Percentiles rank a stretch among this genome's conserved stretches.
Conservation (phyloP, 768 basidiomycete species). For the Leucosporidium scottii region DNA sequence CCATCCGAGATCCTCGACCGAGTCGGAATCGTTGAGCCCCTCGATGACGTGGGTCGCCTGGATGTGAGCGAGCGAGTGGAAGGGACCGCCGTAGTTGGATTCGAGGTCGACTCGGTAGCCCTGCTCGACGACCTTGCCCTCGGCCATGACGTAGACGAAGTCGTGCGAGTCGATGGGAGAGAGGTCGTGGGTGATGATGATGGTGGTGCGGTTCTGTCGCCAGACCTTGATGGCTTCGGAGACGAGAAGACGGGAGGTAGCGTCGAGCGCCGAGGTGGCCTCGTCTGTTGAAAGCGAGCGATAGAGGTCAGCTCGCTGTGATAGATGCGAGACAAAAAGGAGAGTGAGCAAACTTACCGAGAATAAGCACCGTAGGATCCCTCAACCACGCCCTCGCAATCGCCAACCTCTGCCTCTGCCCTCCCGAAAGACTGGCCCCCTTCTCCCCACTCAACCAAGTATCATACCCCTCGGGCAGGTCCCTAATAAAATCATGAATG, state of each 20-base stretch:
- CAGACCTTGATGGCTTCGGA: slow-evolving; percentile 59
- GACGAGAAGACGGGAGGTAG: slow-evolving; percentile 75
- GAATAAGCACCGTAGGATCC: slow-evolving; percentile 79
- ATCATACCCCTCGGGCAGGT: slow-evolving; percentile 82
- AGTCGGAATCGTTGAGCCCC: slow-evolving; percentile 42
- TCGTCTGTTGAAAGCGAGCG: slow-evolving; percentile 43
- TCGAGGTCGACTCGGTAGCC: slow-evolving; percentile 80
- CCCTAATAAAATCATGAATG: slow-evolving; percentile 76
- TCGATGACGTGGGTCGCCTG: slow-evolving; percentile 46
- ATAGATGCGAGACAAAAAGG: background rate
- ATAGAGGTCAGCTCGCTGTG: slow-evolving; percentile 26
- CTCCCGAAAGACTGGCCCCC: slow-evolving; percentile 67
- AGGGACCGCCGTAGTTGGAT: slow-evolving; percentile 53
- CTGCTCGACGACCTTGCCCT: slow-evolving; percentile 73
- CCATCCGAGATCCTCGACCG: slow-evolving; percentile 35
- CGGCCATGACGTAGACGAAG: slow-evolving; percentile 86
- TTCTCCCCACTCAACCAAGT: slow-evolving; percentile 61
- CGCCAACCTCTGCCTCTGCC: slow-evolving; percentile 83
- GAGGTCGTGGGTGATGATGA: slow-evolving; percentile 93
- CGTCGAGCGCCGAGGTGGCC: slow-evolving; percentile 60
- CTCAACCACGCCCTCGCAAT: slow-evolving; percentile 78
- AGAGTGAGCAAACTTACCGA: slow-evolving; percentile 55
- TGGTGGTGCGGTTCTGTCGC: slow-evolving; percentile 72
- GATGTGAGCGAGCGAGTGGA: slow-evolving; percentile 58
- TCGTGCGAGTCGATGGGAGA: slow-evolving; percentile 66